A percentile compares a stretch with the other conserved stretches of the same genome.
Conservation (phyloP, 1,284 basidiomycete species). For the Irpex sp. region DNA sequence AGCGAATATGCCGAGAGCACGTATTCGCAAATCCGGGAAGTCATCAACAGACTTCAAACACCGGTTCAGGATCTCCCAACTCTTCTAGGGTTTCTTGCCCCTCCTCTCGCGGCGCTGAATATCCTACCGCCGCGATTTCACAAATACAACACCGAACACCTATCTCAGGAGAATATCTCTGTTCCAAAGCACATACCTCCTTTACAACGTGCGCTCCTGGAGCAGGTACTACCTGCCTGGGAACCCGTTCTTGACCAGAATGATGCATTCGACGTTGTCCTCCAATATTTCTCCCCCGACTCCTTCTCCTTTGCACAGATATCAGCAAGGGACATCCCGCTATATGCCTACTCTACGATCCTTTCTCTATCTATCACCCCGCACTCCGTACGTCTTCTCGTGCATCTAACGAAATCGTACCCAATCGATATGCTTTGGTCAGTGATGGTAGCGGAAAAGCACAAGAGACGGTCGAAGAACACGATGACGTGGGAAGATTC, state of each 20-base stretch:
- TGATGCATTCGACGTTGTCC: constrained; percentile 38
- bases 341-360: constrained; percentile 60
- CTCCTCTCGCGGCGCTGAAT: constrained; percentile 52
- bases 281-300: constrained; percentile 73
- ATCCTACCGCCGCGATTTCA: constrained; percentile 56
- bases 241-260: constrained; percentile 49
- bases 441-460: constrained; percentile 14
- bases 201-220: constrained; percentile 63
- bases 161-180: constrained; percentile 31
- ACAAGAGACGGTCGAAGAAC: constrained; percentile 21
- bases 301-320: constrained; percentile 45
- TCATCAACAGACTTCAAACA: constrained; percentile 47
- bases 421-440: constrained; percentile 65
- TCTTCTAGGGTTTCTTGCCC: constrained; percentile 51
- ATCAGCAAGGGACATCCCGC: constrained; percentile 49
- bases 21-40: constrained; percentile 37
- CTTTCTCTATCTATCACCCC: constrained; percentile 45
- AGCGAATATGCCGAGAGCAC: constrained; percentile 23
- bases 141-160: constrained; percentile 33
- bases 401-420: constrained; percentile 54
- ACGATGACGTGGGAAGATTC: constrained; percentile 63
- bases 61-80: constrained; percentile 47
- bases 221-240: constrained; percentile 70
- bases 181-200: constrained; percentile 48
- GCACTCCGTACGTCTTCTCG: constrained; percentile 49